Conservation (phyloP, 148 eudicot genomes). For the Vaccinium myrtillus region DNA sequence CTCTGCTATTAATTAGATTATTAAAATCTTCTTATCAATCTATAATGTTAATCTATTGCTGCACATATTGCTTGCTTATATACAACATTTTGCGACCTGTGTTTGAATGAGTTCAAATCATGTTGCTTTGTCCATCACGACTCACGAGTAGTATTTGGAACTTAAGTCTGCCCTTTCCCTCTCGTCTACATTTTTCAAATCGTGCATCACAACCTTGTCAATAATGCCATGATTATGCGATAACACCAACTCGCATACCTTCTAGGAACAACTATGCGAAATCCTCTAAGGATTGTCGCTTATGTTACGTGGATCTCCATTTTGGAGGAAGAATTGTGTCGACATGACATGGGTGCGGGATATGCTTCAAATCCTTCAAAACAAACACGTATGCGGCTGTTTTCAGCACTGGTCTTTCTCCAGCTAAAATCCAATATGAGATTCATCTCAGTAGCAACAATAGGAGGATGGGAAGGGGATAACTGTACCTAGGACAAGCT, state of each 20-base stretch:
- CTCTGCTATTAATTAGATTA: not conserved
- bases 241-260: not conserved
- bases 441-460: not conserved
- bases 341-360: not conserved
- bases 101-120: not conserved
- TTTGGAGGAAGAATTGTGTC: not conserved
- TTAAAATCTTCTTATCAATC: not conserved
- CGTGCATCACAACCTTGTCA: not conserved
- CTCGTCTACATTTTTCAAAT: not conserved
- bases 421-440: not conserved
- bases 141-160: not conserved
- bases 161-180: not conserved
- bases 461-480: not conserved
- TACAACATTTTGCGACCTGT: not conserved
- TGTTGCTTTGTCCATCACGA: not conserved
- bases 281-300: not conserved
- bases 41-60: not conserved
- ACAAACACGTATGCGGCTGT: not conserved
- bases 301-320: not conserved
- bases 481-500: conserved; percentile 2
- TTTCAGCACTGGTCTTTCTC: not conserved
- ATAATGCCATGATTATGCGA: not conserved
- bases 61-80: not conserved
- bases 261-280: not conserved
- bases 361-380: not conserved